Evolutionary conservation across 345 rosid genomes (phyloP), one percentile per base, ranked within the genome.

Genomic region (Aquilaria yunnanensis): DNA sequence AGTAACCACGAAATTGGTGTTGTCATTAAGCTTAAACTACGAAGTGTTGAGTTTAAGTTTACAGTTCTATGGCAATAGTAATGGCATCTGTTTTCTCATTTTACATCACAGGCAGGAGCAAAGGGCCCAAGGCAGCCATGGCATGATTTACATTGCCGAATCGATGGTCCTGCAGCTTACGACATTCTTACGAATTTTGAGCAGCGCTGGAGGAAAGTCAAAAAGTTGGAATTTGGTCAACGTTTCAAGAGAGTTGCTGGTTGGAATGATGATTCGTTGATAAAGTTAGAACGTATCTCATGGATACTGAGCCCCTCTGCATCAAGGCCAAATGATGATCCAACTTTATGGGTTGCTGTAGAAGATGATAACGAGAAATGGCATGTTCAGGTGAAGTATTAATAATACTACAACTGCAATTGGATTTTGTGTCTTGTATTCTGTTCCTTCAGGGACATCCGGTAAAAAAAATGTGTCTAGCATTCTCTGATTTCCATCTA

Each of bases 101-200:
- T 55, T 32, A 47, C 56, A 43, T 57, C 63, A 31, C 64, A 88
- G 96, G 75, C 72, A 54, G 90, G 81, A 74, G 80, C 66, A 14
- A 84, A 65, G 74, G 90, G 71, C 55, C 96, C 96, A 41, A 86
- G 92, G 67, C 69, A 88, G 69, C 96, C 92, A 2, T 84, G 96
- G 92, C 90, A 88, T 71, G 96, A 88, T 60, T 74, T 78, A 69
- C 96, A 88, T 62, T 88, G 92, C 81, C 82, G 75, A 73, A 66
- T 88, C 43, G 92, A 88, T 71, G 96, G 96, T n/a, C 92, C 96
- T 41, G 90, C 96, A 59, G 96, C 96, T 41, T 88, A 88, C 61
- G 96, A 88, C 45, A 77, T 88, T 54, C 96, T 85, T 43, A 77
- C 67, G 60, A 88, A 88, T 72, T 88, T 88, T 59, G 96, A 88